Evolutionary conservation across 306 rosid genomes (phyloP).

Genomic region (Mimosa bimucronata): DNA sequence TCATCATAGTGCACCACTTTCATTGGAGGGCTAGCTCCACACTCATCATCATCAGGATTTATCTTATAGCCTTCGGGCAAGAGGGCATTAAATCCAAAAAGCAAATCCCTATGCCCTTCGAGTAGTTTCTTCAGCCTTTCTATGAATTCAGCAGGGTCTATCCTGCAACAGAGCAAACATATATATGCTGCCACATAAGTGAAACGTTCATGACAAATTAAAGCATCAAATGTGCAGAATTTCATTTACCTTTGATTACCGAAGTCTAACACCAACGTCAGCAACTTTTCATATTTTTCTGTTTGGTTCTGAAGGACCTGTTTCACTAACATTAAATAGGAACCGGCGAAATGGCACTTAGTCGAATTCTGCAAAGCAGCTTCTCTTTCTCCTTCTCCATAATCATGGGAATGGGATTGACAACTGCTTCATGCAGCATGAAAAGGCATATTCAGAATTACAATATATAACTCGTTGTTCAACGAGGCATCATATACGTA

Average conservation of each 20-base stretch:
- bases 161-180: conserved; percentile 49
- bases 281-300: conserved; percentile 69
- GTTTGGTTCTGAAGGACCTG: conserved; percentile 67
- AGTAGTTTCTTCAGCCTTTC: conserved; percentile 69
- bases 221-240: not conserved
- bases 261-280: conserved; percentile 73
- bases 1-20: conserved; percentile 55
- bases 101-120: conserved; percentile 67
- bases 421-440: conserved; percentile 50
- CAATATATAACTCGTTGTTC: not conserved
- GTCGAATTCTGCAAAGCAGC: conserved; percentile 47
- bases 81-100: conserved; percentile 76
- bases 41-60: conserved; percentile 53
- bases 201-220: not conserved
- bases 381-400: conserved; percentile 29
- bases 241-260: conserved; percentile 71
- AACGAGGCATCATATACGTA: not conserved
- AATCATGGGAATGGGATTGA: conserved; percentile 60
- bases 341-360: conserved; percentile 50
- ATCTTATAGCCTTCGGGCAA: conserved; percentile 65
- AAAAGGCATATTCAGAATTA: conserved; percentile 1
- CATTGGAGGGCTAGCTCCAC: conserved; percentile 49
- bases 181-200: too few relatives aligned
- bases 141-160: conserved; percentile 65
- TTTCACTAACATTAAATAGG: conserved; percentile 67